phyloP scores from a whole-genome alignment of 2,329 filamentous ascomycete species.

The Exophiala oligosperma region DNA sequence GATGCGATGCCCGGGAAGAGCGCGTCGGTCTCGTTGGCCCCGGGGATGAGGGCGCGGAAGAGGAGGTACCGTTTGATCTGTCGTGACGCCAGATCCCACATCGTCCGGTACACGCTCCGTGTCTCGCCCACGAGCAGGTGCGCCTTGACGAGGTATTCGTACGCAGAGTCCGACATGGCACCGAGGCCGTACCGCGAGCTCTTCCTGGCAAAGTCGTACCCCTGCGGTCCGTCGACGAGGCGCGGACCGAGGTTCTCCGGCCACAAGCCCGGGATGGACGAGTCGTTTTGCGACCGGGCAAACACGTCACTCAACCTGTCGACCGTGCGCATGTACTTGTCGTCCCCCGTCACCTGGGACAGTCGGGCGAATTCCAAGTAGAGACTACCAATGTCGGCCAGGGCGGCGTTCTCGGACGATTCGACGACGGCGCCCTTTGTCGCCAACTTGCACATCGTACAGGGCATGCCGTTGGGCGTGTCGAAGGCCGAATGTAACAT shows the following conservation, averaged over 20 bases:
- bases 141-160: constrained; percentile 58
- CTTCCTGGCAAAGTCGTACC: not conserved
- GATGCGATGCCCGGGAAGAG: constrained; percentile 48
- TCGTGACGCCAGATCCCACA: constrained; percentile 5
- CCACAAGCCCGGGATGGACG: constrained; percentile 41
- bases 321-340: constrained; percentile 39
- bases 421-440: not conserved
- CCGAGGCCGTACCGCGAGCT: constrained; percentile 15
- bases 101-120: not conserved
- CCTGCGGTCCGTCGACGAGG: not conserved
- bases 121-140: constrained; percentile 27
- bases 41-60: constrained; percentile 69
- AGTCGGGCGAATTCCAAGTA: constrained; percentile 22
- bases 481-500: constrained; percentile 51
- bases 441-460: constrained; percentile 11
- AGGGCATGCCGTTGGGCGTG: constrained; percentile 32
- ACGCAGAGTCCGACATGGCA: constrained; percentile 49
- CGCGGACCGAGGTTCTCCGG: constrained; percentile 32
- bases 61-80: constrained; percentile 68
- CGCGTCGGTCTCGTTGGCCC: constrained; percentile 40
- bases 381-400: constrained; percentile 18
- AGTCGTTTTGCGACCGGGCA: constrained; percentile 27
- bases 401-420: constrained; percentile 3
- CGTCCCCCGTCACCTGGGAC: constrained; percentile 37
- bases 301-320: constrained; percentile 36